Base-by-base conservation (phyloP, 345 rosid species). In the Euphorbia tirucalli region DNA sequence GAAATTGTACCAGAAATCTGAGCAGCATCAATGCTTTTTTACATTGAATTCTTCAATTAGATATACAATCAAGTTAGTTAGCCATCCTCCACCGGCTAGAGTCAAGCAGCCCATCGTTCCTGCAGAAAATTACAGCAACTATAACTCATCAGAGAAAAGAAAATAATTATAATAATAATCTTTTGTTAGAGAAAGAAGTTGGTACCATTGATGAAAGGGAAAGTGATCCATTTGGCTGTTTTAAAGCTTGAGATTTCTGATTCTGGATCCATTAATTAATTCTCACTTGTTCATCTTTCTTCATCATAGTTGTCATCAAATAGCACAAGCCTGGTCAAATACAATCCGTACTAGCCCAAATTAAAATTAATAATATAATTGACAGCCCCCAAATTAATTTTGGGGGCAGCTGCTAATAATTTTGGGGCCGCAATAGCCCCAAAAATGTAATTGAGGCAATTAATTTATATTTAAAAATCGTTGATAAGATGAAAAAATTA, bases 21-120 rank as follows among this genome's bases (percentile, higher is more conserved):
- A 41, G 44, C 44, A 41, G 44, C 44, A 41, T 41, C 44, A 2
- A 41, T 41, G 44, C 44, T 41, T 41, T 41, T 41, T 76, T 41
- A 84, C 58, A 73, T 82, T 77, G 81, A 84, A 82, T 43, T 80
- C 75, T 24, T 75, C 55, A 13, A 82, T 75, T 65, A 75, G 61
- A 41, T 72, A 81, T 24, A 81, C 82, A 8, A 80, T 77, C 71
- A 86, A 62, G 80, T 82, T 85, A 7, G 41, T 13, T 27, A 15
- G 0, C 25, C 25, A 63, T 39, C 67, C 67, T 37, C 15, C 67
- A 11, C 16, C 43, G 24, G 67, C 50, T 9, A 63, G 10, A n/a
- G 67, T 63, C 30, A 63, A 21, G 25, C 49, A 41, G 5, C 28
- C 24, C 48, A 19, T n/a, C 4, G 67, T 11, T 48, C 67, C 67